Percentiles rank a stretch among this genome's conserved stretches.
Evolutionary conservation across 1,284 basidiomycete species (phyloP).

Genomic region (Puccinia hordei): DNA sequence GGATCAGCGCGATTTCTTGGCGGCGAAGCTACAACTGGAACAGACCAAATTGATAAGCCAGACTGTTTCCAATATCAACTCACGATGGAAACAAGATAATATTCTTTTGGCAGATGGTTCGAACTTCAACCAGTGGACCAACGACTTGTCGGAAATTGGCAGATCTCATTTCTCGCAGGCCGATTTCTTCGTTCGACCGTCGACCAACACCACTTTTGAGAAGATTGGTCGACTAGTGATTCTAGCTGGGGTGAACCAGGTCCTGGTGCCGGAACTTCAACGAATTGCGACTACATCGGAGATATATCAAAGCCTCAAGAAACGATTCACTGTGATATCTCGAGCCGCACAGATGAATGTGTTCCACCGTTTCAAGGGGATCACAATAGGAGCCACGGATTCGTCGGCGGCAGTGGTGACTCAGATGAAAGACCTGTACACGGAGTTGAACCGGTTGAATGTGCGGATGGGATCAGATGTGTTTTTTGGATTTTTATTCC

Average conservation of each 20-base stretch:
- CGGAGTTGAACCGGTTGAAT: neutral
- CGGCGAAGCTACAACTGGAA: neutral
- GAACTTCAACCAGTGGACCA: neutral
- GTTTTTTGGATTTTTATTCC: neutral
- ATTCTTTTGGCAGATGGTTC: neutral
- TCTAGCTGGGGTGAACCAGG: neutral
- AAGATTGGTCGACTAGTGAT: too few species aligned
- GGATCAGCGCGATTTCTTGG: neutral
- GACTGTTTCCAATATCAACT: too few species aligned
- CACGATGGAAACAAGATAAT: neutral
- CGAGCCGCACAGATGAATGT: neutral
- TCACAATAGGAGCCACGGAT: neutral
- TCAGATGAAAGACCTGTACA: neutral
- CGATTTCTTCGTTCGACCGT: neutral
- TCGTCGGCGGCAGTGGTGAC: neutral
- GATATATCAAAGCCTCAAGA: neutral
- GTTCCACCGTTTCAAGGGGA: neutral
- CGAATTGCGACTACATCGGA: neutral
- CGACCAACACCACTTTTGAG: too few species aligned
- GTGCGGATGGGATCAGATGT: too few species aligned
- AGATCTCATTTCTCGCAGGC: neutral
- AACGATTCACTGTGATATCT: neutral
- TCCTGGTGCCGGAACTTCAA: neutral
- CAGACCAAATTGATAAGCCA: neutral
- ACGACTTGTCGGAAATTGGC: neutral